Percentiles rank a stretch among this genome's conserved stretches.
Conservation (phyloP, 163 green algal genomes). For the Chlamydomonas reinhardtii region DNA sequence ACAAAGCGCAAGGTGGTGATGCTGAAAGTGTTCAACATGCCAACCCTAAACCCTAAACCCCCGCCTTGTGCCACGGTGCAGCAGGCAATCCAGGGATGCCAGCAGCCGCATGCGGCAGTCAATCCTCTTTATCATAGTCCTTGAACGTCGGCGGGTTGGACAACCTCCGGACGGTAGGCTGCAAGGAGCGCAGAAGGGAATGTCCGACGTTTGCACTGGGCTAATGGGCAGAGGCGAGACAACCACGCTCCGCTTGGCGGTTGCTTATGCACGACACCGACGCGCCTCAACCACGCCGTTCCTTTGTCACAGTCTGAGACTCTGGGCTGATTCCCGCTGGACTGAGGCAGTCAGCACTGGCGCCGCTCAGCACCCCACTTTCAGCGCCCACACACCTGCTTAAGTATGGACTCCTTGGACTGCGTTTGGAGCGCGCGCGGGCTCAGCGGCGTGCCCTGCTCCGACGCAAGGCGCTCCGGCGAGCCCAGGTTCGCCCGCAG, state of each 20-base stretch:
- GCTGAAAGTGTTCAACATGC: too few relatives aligned
- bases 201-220: too few relatives aligned
- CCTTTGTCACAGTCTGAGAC: too few relatives aligned
- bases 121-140: not conserved
- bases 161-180: not conserved
- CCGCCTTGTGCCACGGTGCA: too few relatives aligned
- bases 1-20: too few relatives aligned
- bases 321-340: too few relatives aligned
- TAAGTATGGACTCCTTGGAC: not conserved
- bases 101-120: not conserved
- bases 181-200: not conserved
- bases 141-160: not conserved
- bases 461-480: not conserved
- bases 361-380: not conserved
- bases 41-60: too few relatives aligned
- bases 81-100: not conserved
- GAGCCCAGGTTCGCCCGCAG: not conserved
- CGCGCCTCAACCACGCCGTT: too few relatives aligned
- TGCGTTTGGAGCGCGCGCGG: too few relatives aligned
- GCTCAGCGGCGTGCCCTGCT: not conserved
- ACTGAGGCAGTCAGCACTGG: too few relatives aligned
- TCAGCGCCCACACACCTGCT: not conserved
- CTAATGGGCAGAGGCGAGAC: too few relatives aligned
- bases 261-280: not conserved
- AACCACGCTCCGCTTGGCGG: too few relatives aligned